phyloP scores from a whole-genome alignment of 129 eudicot species.

The Pittosporum tobira region DNA sequence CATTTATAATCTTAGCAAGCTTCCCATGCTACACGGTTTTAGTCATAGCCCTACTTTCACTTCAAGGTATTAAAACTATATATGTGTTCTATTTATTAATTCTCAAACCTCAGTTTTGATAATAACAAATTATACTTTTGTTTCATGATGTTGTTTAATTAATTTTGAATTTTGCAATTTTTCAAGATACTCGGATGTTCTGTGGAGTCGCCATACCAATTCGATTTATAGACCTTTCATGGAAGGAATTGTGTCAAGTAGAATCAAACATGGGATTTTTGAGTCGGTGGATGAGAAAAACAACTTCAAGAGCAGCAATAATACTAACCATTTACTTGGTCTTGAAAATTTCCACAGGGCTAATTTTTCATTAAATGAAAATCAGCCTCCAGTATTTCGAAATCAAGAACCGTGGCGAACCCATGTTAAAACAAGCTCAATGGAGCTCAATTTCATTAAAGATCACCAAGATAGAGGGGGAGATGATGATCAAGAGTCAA shows the following conservation, averaged over 20 bases:
- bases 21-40: conserved; percentile 70
- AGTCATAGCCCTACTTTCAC: conserved; percentile 43
- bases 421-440: conserved; percentile 10
- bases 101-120: neutral
- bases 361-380: conserved; percentile 3
- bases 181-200: conserved; percentile 41
- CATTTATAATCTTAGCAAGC: conserved; percentile 66
- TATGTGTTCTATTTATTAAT: neutral
- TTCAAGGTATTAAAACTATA: conserved; percentile 39
- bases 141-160: neutral
- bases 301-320: conserved; percentile 18
- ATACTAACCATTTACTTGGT: conserved; percentile 3
- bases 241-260: conserved; percentile 20
- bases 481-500: conserved; percentile 25
- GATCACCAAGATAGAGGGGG: conserved; percentile 14
- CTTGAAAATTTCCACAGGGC: neutral
- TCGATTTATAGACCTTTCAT: conserved; percentile 28
- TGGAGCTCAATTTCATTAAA: conserved; percentile 10
- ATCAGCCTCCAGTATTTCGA: conserved; percentile 16
- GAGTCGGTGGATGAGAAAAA: conserved; percentile 28
- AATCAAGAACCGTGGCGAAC: conserved; percentile 31
- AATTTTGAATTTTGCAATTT: neutral
- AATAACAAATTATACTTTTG: neutral
- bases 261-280: conserved; percentile 24
- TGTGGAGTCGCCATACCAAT: conserved; percentile 40